Percentiles rank a stretch among this genome's conserved stretches.
Evolutionary conservation across 2,329 filamentous ascomycete species (phyloP).

Genomic region (Didymosphaeria variabile): DNA sequence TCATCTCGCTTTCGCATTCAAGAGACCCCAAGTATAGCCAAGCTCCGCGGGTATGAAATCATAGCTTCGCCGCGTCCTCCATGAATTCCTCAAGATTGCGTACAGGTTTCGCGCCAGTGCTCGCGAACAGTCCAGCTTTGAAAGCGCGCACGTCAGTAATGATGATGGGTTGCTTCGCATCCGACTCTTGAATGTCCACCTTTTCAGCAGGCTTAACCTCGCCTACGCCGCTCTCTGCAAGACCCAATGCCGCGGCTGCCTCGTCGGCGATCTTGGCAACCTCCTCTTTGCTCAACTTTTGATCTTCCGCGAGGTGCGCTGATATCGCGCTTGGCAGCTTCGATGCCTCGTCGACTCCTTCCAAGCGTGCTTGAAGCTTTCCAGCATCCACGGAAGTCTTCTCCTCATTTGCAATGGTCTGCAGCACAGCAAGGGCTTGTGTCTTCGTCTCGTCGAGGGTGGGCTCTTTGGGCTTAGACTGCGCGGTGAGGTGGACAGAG

Average conservation of each 20-base stretch:
- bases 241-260: conserved; percentile 58
- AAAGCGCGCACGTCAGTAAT: conserved; percentile 83
- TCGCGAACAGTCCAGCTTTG: conserved; percentile 79
- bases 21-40: neutral
- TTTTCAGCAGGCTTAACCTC: conserved; percentile 53
- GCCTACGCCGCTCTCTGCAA: conserved; percentile 45
- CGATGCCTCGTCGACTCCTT: conserved; percentile 55
- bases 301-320: conserved; percentile 55
- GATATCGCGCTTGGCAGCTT: conserved; percentile 62
- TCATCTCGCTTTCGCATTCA: neutral
- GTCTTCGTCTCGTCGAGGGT: conserved; percentile 54
- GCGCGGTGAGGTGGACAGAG: conserved; percentile 83
- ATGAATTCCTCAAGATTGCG: conserved; percentile 85
- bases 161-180: conserved; percentile 58
- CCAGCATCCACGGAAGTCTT: conserved; percentile 55
- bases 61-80: conserved; percentile 84
- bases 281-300: conserved; percentile 61
- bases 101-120: conserved; percentile 74
- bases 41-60: neutral
- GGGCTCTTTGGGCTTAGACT: conserved; percentile 59
- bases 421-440: conserved; percentile 51
- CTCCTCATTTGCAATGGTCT: conserved; percentile 58
- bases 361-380: conserved; percentile 55
- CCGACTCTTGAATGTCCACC: conserved; percentile 32
- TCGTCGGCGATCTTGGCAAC: conserved; percentile 59